phyloP scores from a whole-genome alignment of 2,329 filamentous ascomycete species.

The Daldinia sp. region DNA sequence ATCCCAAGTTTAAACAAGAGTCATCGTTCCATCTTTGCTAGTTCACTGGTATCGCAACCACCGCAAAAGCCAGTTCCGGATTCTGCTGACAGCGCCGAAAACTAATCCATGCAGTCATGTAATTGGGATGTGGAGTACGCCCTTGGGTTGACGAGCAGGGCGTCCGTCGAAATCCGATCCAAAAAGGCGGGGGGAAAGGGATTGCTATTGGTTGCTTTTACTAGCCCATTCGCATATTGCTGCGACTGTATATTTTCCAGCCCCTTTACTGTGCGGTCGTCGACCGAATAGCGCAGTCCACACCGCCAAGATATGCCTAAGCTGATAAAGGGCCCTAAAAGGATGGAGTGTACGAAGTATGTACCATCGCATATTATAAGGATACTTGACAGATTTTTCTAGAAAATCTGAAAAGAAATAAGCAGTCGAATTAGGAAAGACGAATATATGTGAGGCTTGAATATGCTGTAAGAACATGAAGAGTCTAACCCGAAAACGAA shows the following conservation, averaged over 20 bases:
- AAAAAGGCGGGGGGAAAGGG: slow-evolving; percentile 33
- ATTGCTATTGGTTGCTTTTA: slow-evolving; percentile 28
- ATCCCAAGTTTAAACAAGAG: slow-evolving; percentile 36
- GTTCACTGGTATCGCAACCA: slow-evolving; percentile 25
- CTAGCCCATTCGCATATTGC: slow-evolving; percentile 36
- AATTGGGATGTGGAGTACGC: slow-evolving; percentile 53
- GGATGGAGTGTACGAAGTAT: slow-evolving; percentile 7
- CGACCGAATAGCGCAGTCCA: slow-evolving; percentile 23
- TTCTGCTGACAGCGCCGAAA: slow-evolving; percentile 34
- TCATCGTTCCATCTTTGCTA: slow-evolving; percentile 27
- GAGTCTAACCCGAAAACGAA: neutral
- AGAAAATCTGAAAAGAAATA: slow-evolving; percentile 13
- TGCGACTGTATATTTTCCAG: slow-evolving; percentile 35
- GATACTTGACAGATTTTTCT: slow-evolving; percentile 28
- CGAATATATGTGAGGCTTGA: slow-evolving; percentile 5
- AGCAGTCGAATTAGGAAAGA: slow-evolving; percentile 3
- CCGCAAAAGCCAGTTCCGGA: slow-evolving; percentile 25
- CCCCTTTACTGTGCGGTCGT: slow-evolving; percentile 34
- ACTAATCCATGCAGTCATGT: slow-evolving; percentile 37
- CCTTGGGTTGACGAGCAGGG: slow-evolving; percentile 56
- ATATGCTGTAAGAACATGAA: neutral
- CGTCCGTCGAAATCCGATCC: slow-evolving; percentile 33
- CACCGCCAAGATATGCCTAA: slow-evolving; percentile 35
- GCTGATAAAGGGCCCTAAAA: slow-evolving; percentile 18
- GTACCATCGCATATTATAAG: slow-evolving; percentile 21